These are phyloP conservation scores for Paracorniculantispora psalliotae DNA, from an alignment of 2,329 filamentous ascomycete genomes.

Conservation along the genomic window DNA sequence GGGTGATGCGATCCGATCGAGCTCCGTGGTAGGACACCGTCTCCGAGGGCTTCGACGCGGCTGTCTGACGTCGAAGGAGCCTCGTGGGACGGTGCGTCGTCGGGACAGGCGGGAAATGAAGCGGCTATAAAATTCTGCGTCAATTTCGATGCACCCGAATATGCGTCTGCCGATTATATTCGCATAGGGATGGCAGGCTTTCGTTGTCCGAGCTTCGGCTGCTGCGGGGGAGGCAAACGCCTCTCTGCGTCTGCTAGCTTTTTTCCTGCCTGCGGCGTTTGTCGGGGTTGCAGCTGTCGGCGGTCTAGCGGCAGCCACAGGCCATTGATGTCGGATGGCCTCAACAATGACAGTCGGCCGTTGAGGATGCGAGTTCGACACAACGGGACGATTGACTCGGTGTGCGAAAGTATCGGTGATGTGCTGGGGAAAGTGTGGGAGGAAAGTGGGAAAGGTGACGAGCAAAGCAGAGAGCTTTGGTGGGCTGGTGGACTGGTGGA, in stretches of 20 bases:
- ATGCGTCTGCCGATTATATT: neutral
- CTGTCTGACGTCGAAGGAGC: conserved; percentile 15
- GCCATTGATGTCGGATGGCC: conserved; percentile 42
- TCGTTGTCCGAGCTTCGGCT: conserved; percentile 8
- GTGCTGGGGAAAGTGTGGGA: conserved; percentile 1
- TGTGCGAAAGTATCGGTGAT: conserved; percentile 13
- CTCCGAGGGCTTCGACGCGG: conserved; percentile 16
- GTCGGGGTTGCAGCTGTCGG: conserved; percentile 29
- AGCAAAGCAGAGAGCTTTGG: conserved; percentile 16
- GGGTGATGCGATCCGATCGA: neutral
- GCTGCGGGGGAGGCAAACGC: conserved; percentile 8
- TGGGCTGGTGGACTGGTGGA: too few species aligned
- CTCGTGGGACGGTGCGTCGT: conserved; percentile 14
- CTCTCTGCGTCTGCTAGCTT: neutral
- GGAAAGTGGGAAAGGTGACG: conserved; percentile 17
- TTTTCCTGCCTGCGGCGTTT: conserved; percentile 35
- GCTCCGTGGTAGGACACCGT: conserved; percentile 11
- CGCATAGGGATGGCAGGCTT: neutral
- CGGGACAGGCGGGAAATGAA: neutral
- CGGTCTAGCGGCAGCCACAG: conserved; percentile 52
- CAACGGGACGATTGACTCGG: neutral
- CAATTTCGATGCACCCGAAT: neutral
- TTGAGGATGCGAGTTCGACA: neutral
- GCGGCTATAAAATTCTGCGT: neutral
- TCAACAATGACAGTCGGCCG: too few species aligned